Base-by-base conservation (phyloP, 2,329 filamentous ascomycete species). In the Ophiostoma triangulosporum region DNA sequence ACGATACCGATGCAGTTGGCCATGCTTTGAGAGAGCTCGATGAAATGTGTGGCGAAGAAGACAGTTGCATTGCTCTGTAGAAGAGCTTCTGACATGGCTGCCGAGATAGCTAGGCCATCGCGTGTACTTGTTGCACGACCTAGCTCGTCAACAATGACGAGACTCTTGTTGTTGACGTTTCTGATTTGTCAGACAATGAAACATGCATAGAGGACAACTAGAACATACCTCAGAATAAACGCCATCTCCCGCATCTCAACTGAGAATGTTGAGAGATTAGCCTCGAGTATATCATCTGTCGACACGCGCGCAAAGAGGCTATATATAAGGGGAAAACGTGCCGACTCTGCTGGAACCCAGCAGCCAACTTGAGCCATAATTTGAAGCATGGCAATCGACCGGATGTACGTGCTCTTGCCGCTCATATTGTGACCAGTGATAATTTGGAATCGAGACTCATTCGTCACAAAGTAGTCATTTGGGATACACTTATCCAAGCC, bases 391-490 rank as follows among this genome's bases (percentile, higher is more conserved):
- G 91, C 87, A 24, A 95, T 74, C 1, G 86, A 84, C 50, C 88
- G 81, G 57, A 97, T 95, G 63, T 96, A 97, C 0, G 90, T 98
- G 58, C 86, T 95, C 66, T 97, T 98, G 1, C 90, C 93, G 61
- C 88, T 95, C 93, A 98, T 98, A 62, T 98, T 98, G 65, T 88
- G 94, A 3, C 93, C 91, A 0, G 91, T 97, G 58, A 98, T 83
- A 57, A 97, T 85, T 59, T 97, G 90, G 62, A 96, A 95, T 1
- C 90, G 81, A 33, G 82, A 81, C 56, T 91, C 82, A 32, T 84
- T 76, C 0, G 83, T 86, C 3, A 88, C 84, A 62, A 90, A 97
- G 27, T 90, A 86, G 62, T 97, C 90, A 58, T 97, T 97, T 0
- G 93, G 86, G 3, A 97, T 73, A 63, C 86, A 95, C 22, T 78